phyloP scores from a whole-genome alignment of 2,329 filamentous ascomycete species.

The Neoarthrinium moseri region DNA sequence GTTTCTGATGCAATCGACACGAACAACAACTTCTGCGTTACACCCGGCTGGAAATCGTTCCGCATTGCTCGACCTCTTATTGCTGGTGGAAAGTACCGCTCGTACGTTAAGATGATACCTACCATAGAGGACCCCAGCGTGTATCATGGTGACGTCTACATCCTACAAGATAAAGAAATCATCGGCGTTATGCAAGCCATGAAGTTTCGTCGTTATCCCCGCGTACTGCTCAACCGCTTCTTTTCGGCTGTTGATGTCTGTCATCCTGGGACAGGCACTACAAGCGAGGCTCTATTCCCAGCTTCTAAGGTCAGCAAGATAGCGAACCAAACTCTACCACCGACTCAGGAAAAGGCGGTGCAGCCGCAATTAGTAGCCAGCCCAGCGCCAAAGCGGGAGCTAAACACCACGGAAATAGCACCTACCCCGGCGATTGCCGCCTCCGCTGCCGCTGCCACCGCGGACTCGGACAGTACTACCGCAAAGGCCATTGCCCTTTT shows the following conservation, averaged over 20 bases:
- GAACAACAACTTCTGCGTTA: constrained; percentile 31
- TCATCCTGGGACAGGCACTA: not conserved
- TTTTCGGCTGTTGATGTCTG: constrained; percentile 32
- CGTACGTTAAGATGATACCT: constrained; percentile 38
- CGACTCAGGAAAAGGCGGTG: too few species aligned
- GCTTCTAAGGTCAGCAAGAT: too few species aligned
- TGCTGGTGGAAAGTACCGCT: constrained; percentile 28
- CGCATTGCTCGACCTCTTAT: constrained; percentile 28
- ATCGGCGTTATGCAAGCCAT: constrained; percentile 31
- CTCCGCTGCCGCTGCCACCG: constrained; percentile 15
- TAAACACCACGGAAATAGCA: not conserved
- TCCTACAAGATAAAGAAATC: constrained; percentile 31
- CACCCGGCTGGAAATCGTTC: constrained; percentile 35
- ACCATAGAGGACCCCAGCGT: constrained; percentile 23
- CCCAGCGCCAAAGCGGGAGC: not conserved
- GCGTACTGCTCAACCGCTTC: constrained; percentile 36
- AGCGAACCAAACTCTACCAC: not conserved
- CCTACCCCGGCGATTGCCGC: not conserved
- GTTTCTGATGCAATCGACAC: constrained; percentile 32
- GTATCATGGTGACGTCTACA: constrained; percentile 33
- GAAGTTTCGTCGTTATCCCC: constrained; percentile 35
- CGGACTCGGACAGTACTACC: constrained; percentile 25
- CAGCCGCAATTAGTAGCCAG: not conserved
- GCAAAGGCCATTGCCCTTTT: constrained; percentile 35
- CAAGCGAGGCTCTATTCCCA: too few species aligned